Evolutionary conservation across 306 rosid species (phyloP).

Genomic region (Quercus mongolica): DNA sequence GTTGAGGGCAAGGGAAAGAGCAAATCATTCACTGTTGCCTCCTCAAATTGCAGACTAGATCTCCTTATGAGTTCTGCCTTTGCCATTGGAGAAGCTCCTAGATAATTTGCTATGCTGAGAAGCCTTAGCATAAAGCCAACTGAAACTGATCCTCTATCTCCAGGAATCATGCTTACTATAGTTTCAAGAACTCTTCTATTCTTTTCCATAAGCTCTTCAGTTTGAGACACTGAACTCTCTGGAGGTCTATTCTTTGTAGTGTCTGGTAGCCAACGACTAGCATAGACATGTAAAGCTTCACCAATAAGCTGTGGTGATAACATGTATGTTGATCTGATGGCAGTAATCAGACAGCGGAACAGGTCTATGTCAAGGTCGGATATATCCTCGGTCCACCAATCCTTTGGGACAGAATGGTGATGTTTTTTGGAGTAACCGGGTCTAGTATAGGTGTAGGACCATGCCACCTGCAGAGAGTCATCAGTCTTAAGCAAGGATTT

Average conservation of each 20-base stretch:
- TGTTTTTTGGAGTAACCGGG: constrained; percentile 73
- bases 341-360: constrained; percentile 69
- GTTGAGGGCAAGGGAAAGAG: constrained; percentile 57
- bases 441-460: constrained; percentile 98
- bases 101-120: constrained; percentile 39
- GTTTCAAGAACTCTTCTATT: constrained; percentile 59
- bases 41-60: constrained; percentile 74
- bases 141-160: constrained; percentile 76
- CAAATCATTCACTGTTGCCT: constrained; percentile 73
- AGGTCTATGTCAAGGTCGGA: constrained; percentile 84
- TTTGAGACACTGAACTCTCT: constrained; percentile 37
- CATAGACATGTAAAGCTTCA: constrained; percentile 92
- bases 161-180: constrained; percentile 78
- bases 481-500: constrained; percentile 15
- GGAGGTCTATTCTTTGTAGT: constrained; percentile 39
- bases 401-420: constrained; percentile 78
- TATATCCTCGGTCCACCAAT: constrained; percentile 99
- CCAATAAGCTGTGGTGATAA: constrained; percentile 86
- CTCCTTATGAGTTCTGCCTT: constrained; percentile 70
- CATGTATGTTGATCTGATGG: constrained; percentile 63
- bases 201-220: constrained; percentile 47
- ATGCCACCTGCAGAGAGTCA: constrained; percentile 59
- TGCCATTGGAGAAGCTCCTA: constrained; percentile 64
- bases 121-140: constrained; percentile 80
- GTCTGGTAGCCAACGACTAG: constrained; percentile 71